Evolutionary conservation across 495 filamentous ascomycete genomes (phyloP).

Genomic region (Xylaria telfairii): DNA sequence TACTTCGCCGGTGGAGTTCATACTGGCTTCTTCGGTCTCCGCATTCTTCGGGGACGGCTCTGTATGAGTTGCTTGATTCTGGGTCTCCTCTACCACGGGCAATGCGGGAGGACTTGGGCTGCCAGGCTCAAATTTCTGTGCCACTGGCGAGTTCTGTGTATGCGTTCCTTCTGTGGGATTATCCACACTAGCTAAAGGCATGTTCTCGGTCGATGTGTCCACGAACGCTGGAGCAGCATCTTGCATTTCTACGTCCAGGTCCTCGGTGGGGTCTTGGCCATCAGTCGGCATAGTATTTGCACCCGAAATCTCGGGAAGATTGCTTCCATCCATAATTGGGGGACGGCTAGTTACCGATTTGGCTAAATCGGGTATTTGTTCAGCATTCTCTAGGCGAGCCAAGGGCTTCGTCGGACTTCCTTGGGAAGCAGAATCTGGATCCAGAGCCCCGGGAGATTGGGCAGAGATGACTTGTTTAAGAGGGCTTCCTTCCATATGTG

Average conservation of each 20-base stretch:
- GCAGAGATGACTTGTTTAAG: constrained; percentile 51
- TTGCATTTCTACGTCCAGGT: constrained; percentile 23
- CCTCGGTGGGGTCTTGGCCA: background rate
- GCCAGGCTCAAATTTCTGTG: constrained; percentile 3
- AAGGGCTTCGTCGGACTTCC: background rate
- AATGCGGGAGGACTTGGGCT: background rate
- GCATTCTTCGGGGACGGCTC: background rate
- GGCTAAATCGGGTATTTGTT: background rate
- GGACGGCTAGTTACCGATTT: background rate
- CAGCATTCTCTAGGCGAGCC: background rate
- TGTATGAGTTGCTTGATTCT: background rate
- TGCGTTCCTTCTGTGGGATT: background rate
- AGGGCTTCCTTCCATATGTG: constrained; percentile 53
- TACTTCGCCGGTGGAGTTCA: background rate
- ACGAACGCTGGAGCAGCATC: background rate
- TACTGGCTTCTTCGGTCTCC: background rate
- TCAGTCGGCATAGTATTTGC: background rate
- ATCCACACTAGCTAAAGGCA: background rate
- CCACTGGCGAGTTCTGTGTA: background rate
- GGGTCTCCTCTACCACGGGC: background rate
- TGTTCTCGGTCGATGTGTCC: background rate
- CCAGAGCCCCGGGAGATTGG: constrained; percentile 28
- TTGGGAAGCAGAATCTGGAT: constrained; percentile 14
- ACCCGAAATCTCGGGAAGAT: background rate
- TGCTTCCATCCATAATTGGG: background rate